phyloP scores from a whole-genome alignment of 495 filamentous ascomycete species.

The Usnea hakonensis region DNA sequence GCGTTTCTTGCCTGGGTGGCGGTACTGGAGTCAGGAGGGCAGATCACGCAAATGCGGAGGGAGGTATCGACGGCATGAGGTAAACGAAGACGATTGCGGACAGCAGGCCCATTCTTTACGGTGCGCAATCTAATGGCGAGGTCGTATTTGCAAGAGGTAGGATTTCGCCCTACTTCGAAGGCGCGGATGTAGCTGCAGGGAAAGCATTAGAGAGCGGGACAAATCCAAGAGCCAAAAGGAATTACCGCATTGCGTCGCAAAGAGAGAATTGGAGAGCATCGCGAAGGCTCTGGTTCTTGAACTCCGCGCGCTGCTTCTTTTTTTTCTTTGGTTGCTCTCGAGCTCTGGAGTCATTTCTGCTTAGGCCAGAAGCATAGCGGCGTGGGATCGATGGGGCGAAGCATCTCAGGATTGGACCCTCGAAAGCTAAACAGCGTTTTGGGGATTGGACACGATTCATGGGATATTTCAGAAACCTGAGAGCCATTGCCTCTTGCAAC shows the following conservation, averaged over 20 bases:
- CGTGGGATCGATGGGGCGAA: not conserved
- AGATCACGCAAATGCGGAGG: slow-evolving; percentile 78
- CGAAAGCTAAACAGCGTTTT: not conserved
- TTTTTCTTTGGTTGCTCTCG: slow-evolving; percentile 52
- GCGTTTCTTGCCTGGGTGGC: slow-evolving; percentile 62
- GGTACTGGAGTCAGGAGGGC: slow-evolving; percentile 62
- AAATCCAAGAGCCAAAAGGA: slow-evolving; percentile 6
- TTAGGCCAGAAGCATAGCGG: slow-evolving; percentile 26
- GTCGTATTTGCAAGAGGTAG: slow-evolving; percentile 74
- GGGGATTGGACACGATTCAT: not conserved
- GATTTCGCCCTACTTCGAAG: slow-evolving; percentile 77
- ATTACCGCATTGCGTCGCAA: slow-evolving; percentile 86
- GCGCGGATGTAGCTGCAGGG: slow-evolving; percentile 73
- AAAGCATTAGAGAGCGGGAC: not conserved
- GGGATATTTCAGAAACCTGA: not conserved
- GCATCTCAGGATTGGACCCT: not conserved
- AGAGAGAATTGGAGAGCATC: slow-evolving; percentile 64
- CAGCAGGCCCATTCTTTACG: slow-evolving; percentile 68
- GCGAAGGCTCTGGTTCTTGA: slow-evolving; percentile 51
- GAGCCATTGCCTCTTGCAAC: not conserved
- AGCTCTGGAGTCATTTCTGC: slow-evolving; percentile 34
- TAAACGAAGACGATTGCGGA: slow-evolving; percentile 80
- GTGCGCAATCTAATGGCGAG: slow-evolving; percentile 71
- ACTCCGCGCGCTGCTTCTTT: slow-evolving; percentile 58
- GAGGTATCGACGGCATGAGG: slow-evolving; percentile 84